Evolutionary conservation across 23 red algal genomes (phyloP).

Genomic region (Gracilaria vermiculophylla): DNA sequence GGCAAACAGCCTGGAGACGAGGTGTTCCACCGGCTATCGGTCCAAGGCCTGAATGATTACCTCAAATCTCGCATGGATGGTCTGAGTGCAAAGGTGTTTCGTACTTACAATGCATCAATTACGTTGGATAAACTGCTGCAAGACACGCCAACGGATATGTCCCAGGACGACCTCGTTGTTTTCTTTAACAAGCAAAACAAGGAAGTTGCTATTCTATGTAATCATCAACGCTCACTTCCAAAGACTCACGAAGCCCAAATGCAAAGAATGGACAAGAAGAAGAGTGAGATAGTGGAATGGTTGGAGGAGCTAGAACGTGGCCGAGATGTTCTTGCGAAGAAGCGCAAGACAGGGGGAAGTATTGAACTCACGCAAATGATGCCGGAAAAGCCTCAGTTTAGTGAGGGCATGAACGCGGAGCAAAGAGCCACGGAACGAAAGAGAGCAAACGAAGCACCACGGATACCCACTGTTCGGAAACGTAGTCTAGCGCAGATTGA

Average conservation of each 20-base stretch:
- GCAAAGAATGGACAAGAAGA: conserved; percentile 75
- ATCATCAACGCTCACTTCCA: conserved; percentile 90
- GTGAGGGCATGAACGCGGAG: conserved; percentile 49
- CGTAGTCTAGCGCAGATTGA: conserved; percentile 56
- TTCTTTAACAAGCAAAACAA: conserved; percentile 99
- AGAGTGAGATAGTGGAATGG: conserved; percentile 52
- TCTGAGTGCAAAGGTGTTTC: conserved; percentile 97
- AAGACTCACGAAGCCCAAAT: conserved; percentile 78
- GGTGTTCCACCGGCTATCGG: conserved; percentile 86
- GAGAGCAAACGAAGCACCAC: conserved; percentile 72
- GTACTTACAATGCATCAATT: conserved; percentile 95
- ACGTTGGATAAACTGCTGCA: conserved; percentile 81
- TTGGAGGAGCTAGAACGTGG: conserved; percentile 72
- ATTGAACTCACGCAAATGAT: conserved; percentile 74
- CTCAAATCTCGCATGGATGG: conserved; percentile 94
- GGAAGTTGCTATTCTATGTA: conserved; percentile 96
- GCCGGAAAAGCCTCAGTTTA: conserved; percentile 68
- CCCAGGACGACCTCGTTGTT: conserved; percentile 55
- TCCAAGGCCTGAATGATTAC: conserved; percentile 90
- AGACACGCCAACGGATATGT: background rate
- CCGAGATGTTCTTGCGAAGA: background rate
- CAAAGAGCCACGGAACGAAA: conserved; percentile 76
- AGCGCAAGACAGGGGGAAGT: background rate
- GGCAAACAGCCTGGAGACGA: conserved; percentile 62
- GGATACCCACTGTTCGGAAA: conserved; percentile 18